Percentiles rank a stretch among this genome's conserved stretches.
Evolutionary conservation across 2,329 filamentous ascomycete species (phyloP).

Genomic region (Monosporascus sp.): DNA sequence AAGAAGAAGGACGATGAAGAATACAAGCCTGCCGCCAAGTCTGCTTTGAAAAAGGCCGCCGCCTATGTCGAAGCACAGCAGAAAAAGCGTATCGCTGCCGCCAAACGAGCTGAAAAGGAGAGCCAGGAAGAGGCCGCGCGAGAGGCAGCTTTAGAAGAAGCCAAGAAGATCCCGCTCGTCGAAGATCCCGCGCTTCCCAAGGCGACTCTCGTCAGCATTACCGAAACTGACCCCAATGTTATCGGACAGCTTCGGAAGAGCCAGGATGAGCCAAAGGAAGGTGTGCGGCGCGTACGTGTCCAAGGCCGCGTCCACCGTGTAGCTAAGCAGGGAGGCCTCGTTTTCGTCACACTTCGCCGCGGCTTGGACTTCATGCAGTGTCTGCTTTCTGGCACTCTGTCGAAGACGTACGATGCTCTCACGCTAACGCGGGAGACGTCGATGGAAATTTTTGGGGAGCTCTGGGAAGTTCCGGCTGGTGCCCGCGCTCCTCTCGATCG

Average conservation of each 20-base stretch:
- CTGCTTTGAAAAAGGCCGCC: neutral
- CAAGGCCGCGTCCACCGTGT: conserved; percentile 78
- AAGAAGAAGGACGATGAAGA: neutral
- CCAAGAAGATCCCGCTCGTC: neutral
- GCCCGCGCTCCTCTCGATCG: conserved; percentile 76
- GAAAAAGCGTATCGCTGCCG: neutral
- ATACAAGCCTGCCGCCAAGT: neutral
- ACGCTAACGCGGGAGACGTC: conserved; percentile 85
- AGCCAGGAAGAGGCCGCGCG: neutral
- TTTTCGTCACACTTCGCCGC: conserved; percentile 82
- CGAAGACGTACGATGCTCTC: conserved; percentile 87
- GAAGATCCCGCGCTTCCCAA: neutral
- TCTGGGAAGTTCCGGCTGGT: conserved; percentile 73
- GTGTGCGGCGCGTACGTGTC: conserved; percentile 62
- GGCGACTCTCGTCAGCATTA: neutral
- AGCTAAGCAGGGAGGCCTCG: conserved; percentile 75
- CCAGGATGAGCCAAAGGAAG: neutral
- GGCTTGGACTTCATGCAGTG: conserved; percentile 84
- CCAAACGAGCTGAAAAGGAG: neutral
- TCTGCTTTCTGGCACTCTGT: conserved; percentile 68
- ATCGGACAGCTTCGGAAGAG: neutral
- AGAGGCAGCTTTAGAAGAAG: neutral
- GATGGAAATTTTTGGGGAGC: conserved; percentile 76
- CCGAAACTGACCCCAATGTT: neutral
- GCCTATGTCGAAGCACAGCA: neutral